A percentile compares a stretch with the other conserved stretches of the same genome.
phyloP scores from a whole-genome alignment of 2,329 filamentous ascomycete genomes.

The Stagonosporopsis cucurbitacearum region DNA sequence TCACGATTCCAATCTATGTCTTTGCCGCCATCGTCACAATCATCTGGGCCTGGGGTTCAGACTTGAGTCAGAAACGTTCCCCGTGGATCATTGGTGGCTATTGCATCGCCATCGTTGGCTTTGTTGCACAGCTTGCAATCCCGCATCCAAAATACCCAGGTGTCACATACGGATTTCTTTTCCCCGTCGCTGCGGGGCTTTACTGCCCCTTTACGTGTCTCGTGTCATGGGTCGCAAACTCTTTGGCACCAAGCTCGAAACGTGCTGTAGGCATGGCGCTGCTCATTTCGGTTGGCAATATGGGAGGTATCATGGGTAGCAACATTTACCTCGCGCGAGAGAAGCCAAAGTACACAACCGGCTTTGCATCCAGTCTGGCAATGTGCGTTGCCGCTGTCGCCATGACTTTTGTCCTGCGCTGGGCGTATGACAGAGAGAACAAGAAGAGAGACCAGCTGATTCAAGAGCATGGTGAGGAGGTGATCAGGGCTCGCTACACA shows the following conservation, averaged over 20 bases:
- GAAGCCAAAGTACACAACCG: conserved; percentile 57
- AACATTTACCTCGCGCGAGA: conserved; percentile 60
- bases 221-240: conserved; percentile 47
- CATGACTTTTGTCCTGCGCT: conserved; percentile 51
- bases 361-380: conserved; percentile 58
- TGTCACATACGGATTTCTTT: conserved; percentile 55
- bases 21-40: conserved; percentile 52
- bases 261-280: conserved; percentile 58
- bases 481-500: conserved; percentile 46
- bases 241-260: conserved; percentile 44
- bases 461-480: conserved; percentile 40
- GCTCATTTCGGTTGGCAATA: conserved; percentile 57
- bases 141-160: conserved; percentile 51
- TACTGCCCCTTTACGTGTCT: conserved; percentile 48
- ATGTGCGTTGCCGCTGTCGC: conserved; percentile 56
- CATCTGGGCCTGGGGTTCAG: conserved; percentile 56
- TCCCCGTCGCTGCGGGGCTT: conserved; percentile 45
- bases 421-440: conserved; percentile 51
- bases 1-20: conserved; percentile 52
- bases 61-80: conserved; percentile 60
- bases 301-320: conserved; percentile 50
- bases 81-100: conserved; percentile 61
- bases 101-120: conserved; percentile 60
- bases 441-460: conserved; percentile 35
- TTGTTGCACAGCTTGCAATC: conserved; percentile 60